These are phyloP conservation scores for Tagetes erecta DNA, from an alignment of 129 eudicot genomes.

Conservation along the genomic window DNA sequence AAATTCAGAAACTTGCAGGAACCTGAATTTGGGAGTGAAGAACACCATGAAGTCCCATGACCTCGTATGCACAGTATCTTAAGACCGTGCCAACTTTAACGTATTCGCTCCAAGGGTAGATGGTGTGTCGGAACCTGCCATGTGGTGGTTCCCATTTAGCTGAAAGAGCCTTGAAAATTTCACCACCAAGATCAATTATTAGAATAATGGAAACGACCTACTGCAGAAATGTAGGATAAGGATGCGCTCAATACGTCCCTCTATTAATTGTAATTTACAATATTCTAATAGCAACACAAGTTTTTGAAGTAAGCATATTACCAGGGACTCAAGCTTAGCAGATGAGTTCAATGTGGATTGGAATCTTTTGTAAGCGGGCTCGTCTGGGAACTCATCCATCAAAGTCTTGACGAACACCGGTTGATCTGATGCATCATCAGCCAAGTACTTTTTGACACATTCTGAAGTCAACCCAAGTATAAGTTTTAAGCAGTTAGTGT, in stretches of 20 bases:
- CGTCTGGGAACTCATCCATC: conserved; percentile 66
- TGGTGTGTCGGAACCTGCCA: conserved; percentile 58
- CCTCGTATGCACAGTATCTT: conserved; percentile 72
- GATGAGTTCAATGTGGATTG: conserved; percentile 57
- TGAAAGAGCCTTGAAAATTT: conserved; percentile 47
- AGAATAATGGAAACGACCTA: too few relatives aligned
- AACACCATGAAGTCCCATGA: conserved; percentile 87
- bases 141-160: conserved; percentile 96
- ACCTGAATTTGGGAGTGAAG: conserved; percentile 92
- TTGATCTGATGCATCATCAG: conserved; percentile 54
- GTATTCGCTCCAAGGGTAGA: conserved; percentile 76
- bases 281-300: too few relatives aligned
- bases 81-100: conserved; percentile 75
- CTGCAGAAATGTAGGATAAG: too few relatives aligned
- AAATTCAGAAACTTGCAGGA: background rate
- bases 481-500: background rate
- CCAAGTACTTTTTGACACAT: conserved; percentile 64
- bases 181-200: conserved; percentile 2
- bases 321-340: conserved; percentile 59
- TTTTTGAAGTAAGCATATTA: conserved; percentile 5
- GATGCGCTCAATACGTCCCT: too few relatives aligned
- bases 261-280: too few relatives aligned
- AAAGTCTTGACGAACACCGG: conserved; percentile 53
- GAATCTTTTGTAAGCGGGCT: conserved; percentile 63
- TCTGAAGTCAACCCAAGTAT: conserved; percentile 38